Evolutionary conservation across 2,329 filamentous ascomycete species (phyloP).

Genomic region (Aureobasidium sp.): DNA sequence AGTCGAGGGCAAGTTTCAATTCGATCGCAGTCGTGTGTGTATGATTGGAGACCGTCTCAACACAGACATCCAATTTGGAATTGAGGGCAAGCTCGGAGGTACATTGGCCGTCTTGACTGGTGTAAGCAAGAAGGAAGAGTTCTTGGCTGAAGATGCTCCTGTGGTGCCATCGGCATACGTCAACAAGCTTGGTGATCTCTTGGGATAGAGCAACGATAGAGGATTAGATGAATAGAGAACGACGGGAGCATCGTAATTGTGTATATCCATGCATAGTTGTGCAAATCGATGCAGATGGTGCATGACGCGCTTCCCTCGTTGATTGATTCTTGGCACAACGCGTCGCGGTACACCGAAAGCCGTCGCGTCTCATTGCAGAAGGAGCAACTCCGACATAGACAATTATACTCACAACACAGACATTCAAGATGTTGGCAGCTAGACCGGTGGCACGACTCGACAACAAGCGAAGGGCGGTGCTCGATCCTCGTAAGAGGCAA

Average conservation of each 20-base stretch:
- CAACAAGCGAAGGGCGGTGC: constrained; percentile 64
- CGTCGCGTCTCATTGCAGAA: neutral
- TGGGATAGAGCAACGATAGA: constrained; percentile 20
- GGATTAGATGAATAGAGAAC: neutral
- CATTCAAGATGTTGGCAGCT: constrained; percentile 15
- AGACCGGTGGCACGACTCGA: constrained; percentile 32
- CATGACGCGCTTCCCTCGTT: neutral
- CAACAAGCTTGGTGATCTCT: constrained; percentile 72
- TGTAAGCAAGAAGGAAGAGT: constrained; percentile 76
- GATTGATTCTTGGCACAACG: neutral
- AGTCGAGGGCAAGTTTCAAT: constrained; percentile 88
- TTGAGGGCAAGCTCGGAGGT: constrained; percentile 83
- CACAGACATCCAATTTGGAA: constrained; percentile 92
- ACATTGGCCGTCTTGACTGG: constrained; percentile 88
- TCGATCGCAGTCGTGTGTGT: constrained; percentile 76
- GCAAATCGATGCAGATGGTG: neutral
- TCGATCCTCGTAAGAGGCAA: constrained; percentile 78
- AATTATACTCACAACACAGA: neutral
- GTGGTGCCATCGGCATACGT: constrained; percentile 76
- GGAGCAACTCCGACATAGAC: neutral
- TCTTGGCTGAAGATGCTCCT: constrained; percentile 58
- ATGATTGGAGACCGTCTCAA: constrained; percentile 94
- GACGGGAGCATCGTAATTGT: no score
- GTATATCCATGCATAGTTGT: neutral
- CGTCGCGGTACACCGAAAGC: neutral